Conservation (phyloP, 2,329 filamentous ascomycete species). For the Phialophora macrospora region DNA sequence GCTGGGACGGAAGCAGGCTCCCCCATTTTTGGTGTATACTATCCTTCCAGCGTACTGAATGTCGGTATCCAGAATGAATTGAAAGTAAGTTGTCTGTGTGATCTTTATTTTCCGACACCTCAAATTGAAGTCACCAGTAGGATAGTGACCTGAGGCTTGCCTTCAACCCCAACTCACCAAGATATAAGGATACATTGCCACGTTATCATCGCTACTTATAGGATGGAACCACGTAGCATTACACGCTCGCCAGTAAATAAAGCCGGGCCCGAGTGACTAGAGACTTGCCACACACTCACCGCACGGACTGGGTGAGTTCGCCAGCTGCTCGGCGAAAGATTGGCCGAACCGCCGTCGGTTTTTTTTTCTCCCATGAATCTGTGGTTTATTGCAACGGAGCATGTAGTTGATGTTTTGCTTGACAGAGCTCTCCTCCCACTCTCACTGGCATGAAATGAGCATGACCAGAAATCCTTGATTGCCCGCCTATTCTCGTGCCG, state of each 20-base stretch:
- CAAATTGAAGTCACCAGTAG: background rate
- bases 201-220: background rate
- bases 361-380: conserved; percentile 9
- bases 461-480: background rate
- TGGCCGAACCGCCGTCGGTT: conserved; percentile 19
- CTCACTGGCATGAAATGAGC: background rate
- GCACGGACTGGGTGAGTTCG: background rate
- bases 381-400: no score
- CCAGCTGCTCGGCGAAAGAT: conserved; percentile 19
- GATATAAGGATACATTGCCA: background rate
- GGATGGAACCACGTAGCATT: background rate
- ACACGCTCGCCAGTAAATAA: background rate
- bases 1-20: conserved; percentile 17
- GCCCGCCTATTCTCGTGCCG: background rate
- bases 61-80: background rate
- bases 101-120: background rate
- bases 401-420: background rate
- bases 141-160: background rate
- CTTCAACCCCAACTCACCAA: background rate
- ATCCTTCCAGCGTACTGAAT: background rate
- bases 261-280: background rate
- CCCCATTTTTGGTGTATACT: conserved; percentile 21
- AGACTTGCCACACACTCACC: background rate
- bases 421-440: background rate
- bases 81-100: background rate